Base-by-base conservation (phyloP, 2,329 filamentous ascomycete species). In the Pseudofabraea citricarpa region DNA sequence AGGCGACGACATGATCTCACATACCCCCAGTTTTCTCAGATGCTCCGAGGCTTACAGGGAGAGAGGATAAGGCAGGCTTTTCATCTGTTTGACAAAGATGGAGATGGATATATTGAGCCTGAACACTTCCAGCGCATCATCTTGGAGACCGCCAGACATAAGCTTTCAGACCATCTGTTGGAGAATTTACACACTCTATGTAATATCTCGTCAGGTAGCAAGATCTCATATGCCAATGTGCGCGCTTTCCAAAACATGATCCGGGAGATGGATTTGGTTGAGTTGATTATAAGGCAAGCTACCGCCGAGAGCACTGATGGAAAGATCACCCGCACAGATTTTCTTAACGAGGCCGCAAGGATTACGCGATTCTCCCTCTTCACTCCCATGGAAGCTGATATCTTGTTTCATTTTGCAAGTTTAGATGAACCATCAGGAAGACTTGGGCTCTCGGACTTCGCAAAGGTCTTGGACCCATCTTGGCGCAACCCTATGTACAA, bases 231-330 rank as follows among this genome's bases (percentile, higher is more conserved):
- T 63, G 90, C 93, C 64, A 96, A 95, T 62, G 93, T 98, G 23
- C 83, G 93, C 54, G 93, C 93, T 27, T 98, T 98, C 72, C 90
- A 95, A 72, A 98, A 98, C 64, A 84, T 98, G 67, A 91, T 98
- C 57, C 84, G 87, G 59, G 90, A 97, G 69, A 96, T 98, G 88
- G 93, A 98, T 60, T 77, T 97, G 58, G 88, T 97, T 39, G 93
- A 98, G 71, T 73, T 95, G 54, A 90, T 98, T 61, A 79, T 98
- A 52, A 83, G 89, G 54, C 89, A 89, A 60, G 93, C 93, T 27
- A 87, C 89, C 51, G 71, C 74, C 56, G 90, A 90, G 71, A 94
- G 87, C 64, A 56, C 70, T 9, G 93, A 98, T 64, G 89, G 90
- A 61, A 95, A 89, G 71, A 97, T 98, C 62, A 96, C 91, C 4